phyloP scores from a whole-genome alignment of 1,284 basidiomycete genomes.

The Tausonia pullulans region DNA sequence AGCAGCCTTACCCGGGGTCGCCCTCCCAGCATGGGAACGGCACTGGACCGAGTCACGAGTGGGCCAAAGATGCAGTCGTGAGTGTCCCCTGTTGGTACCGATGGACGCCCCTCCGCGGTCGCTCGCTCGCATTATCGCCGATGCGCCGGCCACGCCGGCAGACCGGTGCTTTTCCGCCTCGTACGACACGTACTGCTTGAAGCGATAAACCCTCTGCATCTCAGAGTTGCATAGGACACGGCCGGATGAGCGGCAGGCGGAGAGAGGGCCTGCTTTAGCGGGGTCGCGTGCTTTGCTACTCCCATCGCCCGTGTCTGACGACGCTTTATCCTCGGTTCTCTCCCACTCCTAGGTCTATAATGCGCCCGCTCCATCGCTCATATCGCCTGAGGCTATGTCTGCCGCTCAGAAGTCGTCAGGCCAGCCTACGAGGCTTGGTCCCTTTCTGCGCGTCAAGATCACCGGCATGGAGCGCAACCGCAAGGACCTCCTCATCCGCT shows the following conservation, averaged over 20 bases:
- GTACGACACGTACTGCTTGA: no score
- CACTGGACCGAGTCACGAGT: background rate
- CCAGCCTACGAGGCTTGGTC: conserved; percentile 43
- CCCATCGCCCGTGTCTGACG: no score
- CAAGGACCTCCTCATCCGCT: conserved; percentile 77
- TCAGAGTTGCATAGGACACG: no score
- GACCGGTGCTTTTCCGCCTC: no score
- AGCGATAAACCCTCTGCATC: no score
- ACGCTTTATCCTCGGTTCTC: background rate
- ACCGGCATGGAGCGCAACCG: conserved; percentile 83
- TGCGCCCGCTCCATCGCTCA: conserved; percentile 8
- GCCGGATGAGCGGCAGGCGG: no score
- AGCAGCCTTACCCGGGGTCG: background rate
- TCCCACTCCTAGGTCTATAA: conserved; percentile 7
- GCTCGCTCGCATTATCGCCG: background rate
- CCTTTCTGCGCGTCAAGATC: conserved; percentile 75
- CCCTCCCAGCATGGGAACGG: background rate
- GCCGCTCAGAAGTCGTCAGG: background rate
- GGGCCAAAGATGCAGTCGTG: background rate
- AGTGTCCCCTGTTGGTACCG: background rate
- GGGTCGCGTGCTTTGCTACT: background rate
- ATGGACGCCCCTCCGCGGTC: background rate
- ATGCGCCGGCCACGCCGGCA: background rate
- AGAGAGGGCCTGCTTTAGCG: background rate
- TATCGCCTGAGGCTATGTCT: conserved; percentile 7